A percentile compares a stretch with the other conserved stretches of the same genome.
These are phyloP conservation scores for Alternaria novae-zelandiae DNA, from an alignment of 2,329 filamentous ascomycete species.

Conservation along the genomic window DNA sequence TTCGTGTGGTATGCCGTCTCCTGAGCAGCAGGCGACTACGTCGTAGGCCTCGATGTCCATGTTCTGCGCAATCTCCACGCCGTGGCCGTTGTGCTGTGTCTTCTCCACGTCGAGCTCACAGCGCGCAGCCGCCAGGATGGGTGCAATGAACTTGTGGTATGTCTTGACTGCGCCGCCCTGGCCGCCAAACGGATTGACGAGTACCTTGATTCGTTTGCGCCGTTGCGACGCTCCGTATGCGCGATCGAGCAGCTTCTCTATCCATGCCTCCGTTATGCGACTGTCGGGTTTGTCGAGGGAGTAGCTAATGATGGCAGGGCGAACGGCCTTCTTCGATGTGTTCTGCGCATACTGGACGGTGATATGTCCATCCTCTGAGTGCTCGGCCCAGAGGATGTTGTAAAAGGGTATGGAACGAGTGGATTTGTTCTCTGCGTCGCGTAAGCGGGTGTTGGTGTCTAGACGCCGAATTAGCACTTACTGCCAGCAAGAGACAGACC, in stretches of 20 bases:
- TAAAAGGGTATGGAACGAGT: slow-evolving; percentile 74
- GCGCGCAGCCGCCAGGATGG: slow-evolving; percentile 80
- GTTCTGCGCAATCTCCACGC: slow-evolving; percentile 74
- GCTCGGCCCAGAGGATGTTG: slow-evolving; percentile 82
- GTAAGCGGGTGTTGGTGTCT: slow-evolving; percentile 10
- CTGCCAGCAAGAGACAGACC: slow-evolving; percentile 59
- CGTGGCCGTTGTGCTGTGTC: slow-evolving; percentile 78
- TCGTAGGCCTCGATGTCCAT: slow-evolving; percentile 83
- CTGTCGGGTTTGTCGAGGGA: slow-evolving; percentile 60
- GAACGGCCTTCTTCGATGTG: slow-evolving; percentile 63
- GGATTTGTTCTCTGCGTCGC: slow-evolving; percentile 52
- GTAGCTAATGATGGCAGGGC: slow-evolving; percentile 68
- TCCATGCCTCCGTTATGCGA: slow-evolving; percentile 65
- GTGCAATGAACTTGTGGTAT: slow-evolving; percentile 77
- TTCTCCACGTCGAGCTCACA: slow-evolving; percentile 76
- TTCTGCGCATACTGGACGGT: slow-evolving; percentile 74
- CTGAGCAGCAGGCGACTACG: slow-evolving; percentile 86
- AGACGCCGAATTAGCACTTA: slow-evolving; percentile 32
- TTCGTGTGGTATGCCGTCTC: slow-evolving; percentile 90
- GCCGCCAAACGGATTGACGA: slow-evolving; percentile 91
- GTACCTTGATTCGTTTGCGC: slow-evolving; percentile 80
- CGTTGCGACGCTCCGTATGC: slow-evolving; percentile 74
- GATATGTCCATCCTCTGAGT: slow-evolving; percentile 63
- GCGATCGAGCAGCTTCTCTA: slow-evolving; percentile 67
- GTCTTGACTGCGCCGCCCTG: slow-evolving; percentile 76